Evolutionary conservation across 2,329 filamentous ascomycete genomes (phyloP).

Genomic region (Harringtonia lauricola): DNA sequence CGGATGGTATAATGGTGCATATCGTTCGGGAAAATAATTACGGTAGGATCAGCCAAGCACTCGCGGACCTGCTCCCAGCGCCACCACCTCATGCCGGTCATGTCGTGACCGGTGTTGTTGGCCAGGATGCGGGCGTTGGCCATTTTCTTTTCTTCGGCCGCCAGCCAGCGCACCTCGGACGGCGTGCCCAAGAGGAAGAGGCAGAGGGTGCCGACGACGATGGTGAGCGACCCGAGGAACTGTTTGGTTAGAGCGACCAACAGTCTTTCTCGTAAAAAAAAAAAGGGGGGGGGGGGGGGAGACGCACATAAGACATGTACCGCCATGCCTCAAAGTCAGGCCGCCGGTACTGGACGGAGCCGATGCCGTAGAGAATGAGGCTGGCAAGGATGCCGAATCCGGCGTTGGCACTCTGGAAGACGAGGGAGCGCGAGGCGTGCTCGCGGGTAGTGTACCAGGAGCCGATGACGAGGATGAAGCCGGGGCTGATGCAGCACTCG

Average conservation of each 20-base stretch:
- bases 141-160: slow-evolving; percentile 23
- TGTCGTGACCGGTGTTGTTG: slow-evolving; percentile 27
- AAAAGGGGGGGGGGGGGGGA: neutral
- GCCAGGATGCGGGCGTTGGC: slow-evolving; percentile 25
- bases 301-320: slow-evolving; percentile 6
- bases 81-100: slow-evolving; percentile 25
- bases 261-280: neutral
- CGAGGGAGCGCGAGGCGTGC: slow-evolving; percentile 24
- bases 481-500: slow-evolving; percentile 27
- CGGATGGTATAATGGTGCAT: neutral
- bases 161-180: slow-evolving; percentile 20
- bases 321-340: slow-evolving; percentile 21
- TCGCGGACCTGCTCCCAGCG: slow-evolving; percentile 18
- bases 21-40: neutral
- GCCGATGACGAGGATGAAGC: slow-evolving; percentile 23
- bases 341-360: slow-evolving; percentile 6
- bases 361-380: slow-evolving; percentile 16
- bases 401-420: slow-evolving; percentile 18
- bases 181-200: slow-evolving; percentile 24
- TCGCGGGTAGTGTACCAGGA: slow-evolving; percentile 24
- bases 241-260: neutral
- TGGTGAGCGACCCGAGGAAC: slow-evolving; percentile 13
- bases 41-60: slow-evolving; percentile 14
- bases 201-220: slow-evolving; percentile 8
- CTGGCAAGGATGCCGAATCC: slow-evolving; percentile 12